A percentile compares a stretch with the other conserved stretches of the same genome.
phyloP scores from a whole-genome alignment of 2,329 filamentous ascomycete genomes.

The Colletotrichum sp. region DNA sequence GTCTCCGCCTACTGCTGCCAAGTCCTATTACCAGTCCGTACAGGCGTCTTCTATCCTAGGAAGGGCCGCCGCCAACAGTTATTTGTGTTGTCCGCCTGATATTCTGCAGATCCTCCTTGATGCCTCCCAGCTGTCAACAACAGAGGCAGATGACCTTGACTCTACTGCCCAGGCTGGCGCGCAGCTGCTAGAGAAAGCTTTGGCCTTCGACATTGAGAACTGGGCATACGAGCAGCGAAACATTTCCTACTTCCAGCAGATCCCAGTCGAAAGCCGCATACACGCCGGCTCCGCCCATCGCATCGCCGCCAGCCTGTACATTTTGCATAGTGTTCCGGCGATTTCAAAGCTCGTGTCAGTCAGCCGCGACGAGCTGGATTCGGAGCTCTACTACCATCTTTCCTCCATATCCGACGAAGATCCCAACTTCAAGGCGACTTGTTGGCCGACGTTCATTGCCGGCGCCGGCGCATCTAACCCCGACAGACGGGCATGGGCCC shows the following conservation, averaged over 20 bases:
- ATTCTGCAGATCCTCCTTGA: constrained; percentile 48
- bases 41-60: constrained; percentile 42
- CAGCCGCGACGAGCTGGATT: constrained; percentile 38
- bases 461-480: constrained; percentile 54
- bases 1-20: constrained; percentile 29
- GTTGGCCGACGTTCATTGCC: constrained; percentile 62
- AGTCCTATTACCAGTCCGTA: constrained; percentile 38
- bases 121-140: constrained; percentile 44
- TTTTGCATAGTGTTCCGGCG: constrained; percentile 41
- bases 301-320: constrained; percentile 50
- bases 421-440: constrained; percentile 59
- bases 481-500: constrained; percentile 51
- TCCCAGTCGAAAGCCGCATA: constrained; percentile 39
- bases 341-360: constrained; percentile 31
- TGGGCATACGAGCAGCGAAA: constrained; percentile 44
- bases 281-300: constrained; percentile 48
- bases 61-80: constrained; percentile 48
- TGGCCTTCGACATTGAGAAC: constrained; percentile 41
- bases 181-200: constrained; percentile 40
- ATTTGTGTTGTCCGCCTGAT: constrained; percentile 50
- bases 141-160: constrained; percentile 26
- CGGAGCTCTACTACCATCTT: constrained; percentile 52
- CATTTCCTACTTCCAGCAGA: constrained; percentile 36
- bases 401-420: constrained; percentile 52
- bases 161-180: constrained; percentile 32